Conservation (phyloP, 345 rosid genomes). For the Eucalyptus curtisii region DNA sequence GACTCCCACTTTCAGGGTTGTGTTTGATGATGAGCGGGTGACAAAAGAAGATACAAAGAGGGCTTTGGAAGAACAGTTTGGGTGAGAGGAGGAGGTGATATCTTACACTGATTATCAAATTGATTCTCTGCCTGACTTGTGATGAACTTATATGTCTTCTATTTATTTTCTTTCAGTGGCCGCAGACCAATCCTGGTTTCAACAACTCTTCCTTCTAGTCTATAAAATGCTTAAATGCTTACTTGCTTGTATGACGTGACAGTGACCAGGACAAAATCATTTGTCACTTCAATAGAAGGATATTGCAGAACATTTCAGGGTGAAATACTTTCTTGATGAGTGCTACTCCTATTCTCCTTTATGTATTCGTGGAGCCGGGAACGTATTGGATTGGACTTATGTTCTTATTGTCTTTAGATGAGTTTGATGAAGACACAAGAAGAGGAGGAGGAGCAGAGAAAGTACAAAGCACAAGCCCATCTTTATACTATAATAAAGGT, state of each 20-base stretch:
- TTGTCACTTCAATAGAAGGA: constrained; percentile 84
- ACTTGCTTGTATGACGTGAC: constrained; percentile 92
- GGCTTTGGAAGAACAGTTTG: constrained; percentile 34
- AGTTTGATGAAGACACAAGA: constrained; percentile 83
- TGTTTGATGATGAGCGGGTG: constrained; percentile 95
- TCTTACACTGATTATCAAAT: not conserved
- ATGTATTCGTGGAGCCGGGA: not conserved
- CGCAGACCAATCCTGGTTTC: constrained; percentile 83
- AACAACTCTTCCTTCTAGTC: constrained; percentile 76
- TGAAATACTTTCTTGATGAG: constrained; percentile 9
- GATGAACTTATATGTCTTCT: not conserved
- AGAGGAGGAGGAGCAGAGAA: constrained; percentile 81
- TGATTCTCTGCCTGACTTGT: not conserved
- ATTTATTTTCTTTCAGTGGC: constrained; percentile 33
- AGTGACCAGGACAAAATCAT: constrained; percentile 85
- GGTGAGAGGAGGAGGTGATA: constrained; percentile 91
- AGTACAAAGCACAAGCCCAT: constrained; percentile 84
- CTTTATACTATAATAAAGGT: constrained; percentile 90
- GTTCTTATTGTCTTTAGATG: constrained; percentile 31
- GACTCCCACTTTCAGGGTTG: constrained; percentile 1
- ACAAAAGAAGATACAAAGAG: constrained; percentile 89
- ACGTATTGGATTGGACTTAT: not conserved
- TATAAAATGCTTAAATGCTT: constrained; percentile 88
- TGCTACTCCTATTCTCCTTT: not conserved
- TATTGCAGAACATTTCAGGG: constrained; percentile 90